Evolutionary conservation across 208 protist genomes (phyloP), one percentile per base, ranked within the genome.

Genomic region (Acanthamoeba quina): DNA sequence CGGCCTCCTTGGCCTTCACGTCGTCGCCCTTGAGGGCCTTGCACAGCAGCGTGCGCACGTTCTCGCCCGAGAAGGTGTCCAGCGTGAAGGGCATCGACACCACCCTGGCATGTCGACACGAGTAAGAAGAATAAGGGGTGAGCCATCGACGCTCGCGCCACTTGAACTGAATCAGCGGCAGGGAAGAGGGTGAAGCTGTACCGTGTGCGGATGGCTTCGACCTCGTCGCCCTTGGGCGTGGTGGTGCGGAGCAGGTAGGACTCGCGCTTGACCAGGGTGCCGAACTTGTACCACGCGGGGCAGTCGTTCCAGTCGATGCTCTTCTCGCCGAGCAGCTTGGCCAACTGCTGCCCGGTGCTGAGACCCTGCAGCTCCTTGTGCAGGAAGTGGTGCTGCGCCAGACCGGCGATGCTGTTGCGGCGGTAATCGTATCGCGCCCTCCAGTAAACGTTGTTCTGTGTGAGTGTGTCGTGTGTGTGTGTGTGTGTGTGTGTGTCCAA

Each of bases 371-470:
- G 88, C 58, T 66, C 31, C 34, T 85, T 90, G 37, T 94, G 95
- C 21, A 74, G 13, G 52, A 96, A 95, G 68, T 96, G 62, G 31
- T 93, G 88, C 44, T 95, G 92, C 26, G 92, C 95, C 19, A 95
- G 60, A 13, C 83, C 80, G 19, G 94, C 78, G 10, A 96, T 91
- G 21, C 64, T 90, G 31, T 96, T 96, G 74, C 94, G 85, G 13
- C 31, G 37, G 58, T 92, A 95, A 68, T 96, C 95, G 24, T 93
- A 62, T 31, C 83, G 29, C 60, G 80, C 86, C 86, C 95, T 85
- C 94, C 94, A 95, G 52, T 82, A 85, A 15, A 95, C 49, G 66
- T 96, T 96, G 62, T 91, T 91, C 85, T 91, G n/a, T n/a, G n/a
- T n/a, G n/a, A n/a, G n/a, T n/a, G n/a, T n/a, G n/a, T n/a, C n/a